These are phyloP conservation scores for Oenanthe javanica DNA, from an alignment of 140 eudicot species.

Conservation along the genomic window DNA sequence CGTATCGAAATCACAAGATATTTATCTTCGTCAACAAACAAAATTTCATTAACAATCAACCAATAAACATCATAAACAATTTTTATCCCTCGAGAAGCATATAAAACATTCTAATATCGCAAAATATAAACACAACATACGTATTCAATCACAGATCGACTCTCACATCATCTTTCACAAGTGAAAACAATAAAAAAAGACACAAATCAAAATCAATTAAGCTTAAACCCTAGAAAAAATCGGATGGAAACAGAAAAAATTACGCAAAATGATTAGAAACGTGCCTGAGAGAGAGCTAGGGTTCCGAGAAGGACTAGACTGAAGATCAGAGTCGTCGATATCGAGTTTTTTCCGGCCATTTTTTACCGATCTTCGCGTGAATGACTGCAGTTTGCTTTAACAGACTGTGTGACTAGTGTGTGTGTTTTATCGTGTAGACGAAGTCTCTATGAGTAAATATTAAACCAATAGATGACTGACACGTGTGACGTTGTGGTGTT, in stretches of 20 bases:
- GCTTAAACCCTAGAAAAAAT: conserved; percentile 14
- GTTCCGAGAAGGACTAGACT: conserved; percentile 40
- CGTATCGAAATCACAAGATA: not conserved
- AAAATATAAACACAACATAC: not conserved
- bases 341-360: conserved; percentile 22
- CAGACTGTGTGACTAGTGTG: too few species aligned
- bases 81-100: not conserved
- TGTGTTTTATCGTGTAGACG: too few species aligned
- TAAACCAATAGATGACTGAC: too few species aligned
- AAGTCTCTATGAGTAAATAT: too few species aligned
- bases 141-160: not conserved
- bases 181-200: not conserved
- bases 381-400: too few species aligned
- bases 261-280: not conserved
- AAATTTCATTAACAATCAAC: not conserved
- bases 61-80: not conserved
- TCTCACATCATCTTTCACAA: not conserved
- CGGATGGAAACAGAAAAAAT: conserved; percentile 11
- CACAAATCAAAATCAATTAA: conserved; percentile 3
- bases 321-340: conserved; percentile 29
- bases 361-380: not conserved
- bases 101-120: not conserved
- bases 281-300: conserved; percentile 44
- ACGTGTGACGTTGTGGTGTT: too few species aligned
- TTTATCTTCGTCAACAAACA: not conserved